Percentiles rank a stretch among this genome's conserved stretches.
Evolutionary conservation across 345 rosid genomes (phyloP).

Genomic region (Iberis pinnata): DNA sequence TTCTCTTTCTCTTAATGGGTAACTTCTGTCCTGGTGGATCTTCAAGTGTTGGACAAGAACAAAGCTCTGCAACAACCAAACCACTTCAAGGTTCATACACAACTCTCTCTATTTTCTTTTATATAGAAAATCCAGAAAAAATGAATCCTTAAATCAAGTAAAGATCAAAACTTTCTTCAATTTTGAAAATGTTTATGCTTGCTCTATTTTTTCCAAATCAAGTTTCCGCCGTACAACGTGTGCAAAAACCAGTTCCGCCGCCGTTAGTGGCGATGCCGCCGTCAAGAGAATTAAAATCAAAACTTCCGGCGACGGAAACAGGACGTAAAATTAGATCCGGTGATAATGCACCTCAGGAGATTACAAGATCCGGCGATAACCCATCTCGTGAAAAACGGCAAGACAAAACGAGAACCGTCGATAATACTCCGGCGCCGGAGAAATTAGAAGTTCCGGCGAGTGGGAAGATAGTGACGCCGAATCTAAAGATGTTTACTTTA

Average conservation of each 20-base stretch:
- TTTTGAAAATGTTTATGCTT: no score
- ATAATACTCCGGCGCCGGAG: background rate
- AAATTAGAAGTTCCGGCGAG: constrained; percentile 18
- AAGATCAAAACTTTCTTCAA: no score
- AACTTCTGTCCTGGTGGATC: constrained; percentile 26
- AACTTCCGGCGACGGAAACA: constrained; percentile 2
- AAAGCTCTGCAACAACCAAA: constrained; percentile 22
- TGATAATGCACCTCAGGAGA: no score
- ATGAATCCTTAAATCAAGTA: no score
- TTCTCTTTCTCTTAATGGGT: constrained; percentile 23
- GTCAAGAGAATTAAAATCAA: constrained; percentile 3
- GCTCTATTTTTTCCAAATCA: background rate
- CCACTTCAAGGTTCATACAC: constrained; percentile 25
- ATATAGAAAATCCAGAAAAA: no score
- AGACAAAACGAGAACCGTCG: background rate
- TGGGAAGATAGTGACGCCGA: constrained; percentile 18
- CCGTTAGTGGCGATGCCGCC: constrained; percentile 13
- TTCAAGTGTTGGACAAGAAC: constrained; percentile 24
- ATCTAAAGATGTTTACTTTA: constrained; percentile 50
- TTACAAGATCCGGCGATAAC: background rate
- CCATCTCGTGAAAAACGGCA: no score
- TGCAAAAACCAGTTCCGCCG: constrained; percentile 19
- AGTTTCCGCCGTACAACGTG: background rate
- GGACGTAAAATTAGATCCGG: background rate
- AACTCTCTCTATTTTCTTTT: constrained; percentile 7